These are phyloP conservation scores for Venturia aucupariae DNA, from an alignment of 2,329 filamentous ascomycete genomes.

Conservation along the genomic window DNA sequence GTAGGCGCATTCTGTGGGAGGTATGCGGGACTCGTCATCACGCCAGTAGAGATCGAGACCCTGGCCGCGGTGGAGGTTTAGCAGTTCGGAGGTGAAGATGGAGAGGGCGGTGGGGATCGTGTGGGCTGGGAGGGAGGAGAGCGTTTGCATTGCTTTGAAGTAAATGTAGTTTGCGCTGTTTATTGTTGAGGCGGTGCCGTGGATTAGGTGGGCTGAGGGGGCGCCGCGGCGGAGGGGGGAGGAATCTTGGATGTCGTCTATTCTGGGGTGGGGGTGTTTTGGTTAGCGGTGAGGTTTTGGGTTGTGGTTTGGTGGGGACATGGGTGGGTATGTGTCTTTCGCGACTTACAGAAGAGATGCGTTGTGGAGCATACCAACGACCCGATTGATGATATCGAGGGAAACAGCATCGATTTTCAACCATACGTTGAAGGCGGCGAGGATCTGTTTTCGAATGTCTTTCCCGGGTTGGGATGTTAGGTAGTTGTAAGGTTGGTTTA, in stretches of 20 bases:
- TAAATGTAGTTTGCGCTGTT: constrained; percentile 43
- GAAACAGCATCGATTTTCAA: constrained; percentile 61
- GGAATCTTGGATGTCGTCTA: constrained; percentile 43
- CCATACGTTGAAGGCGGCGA: constrained; percentile 72
- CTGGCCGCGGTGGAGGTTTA: constrained; percentile 39
- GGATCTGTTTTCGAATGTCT: constrained; percentile 71
- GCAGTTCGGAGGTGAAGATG: constrained; percentile 29
- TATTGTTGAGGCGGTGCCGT: constrained; percentile 42
- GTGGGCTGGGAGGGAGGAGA: constrained; percentile 22
- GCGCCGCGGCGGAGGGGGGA: constrained; percentile 39
- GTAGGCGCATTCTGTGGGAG: constrained; percentile 38
- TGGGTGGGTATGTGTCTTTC: too few species aligned
- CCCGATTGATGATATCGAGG: constrained; percentile 65
- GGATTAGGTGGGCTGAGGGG: constrained; percentile 41
- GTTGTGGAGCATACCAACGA: constrained; percentile 78
- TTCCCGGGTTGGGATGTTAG: constrained; percentile 70
- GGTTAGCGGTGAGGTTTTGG: too few species aligned
- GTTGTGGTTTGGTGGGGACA: too few species aligned
- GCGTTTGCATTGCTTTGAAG: constrained; percentile 35
- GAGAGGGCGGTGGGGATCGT: constrained; percentile 7
- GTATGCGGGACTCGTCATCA: constrained; percentile 35
- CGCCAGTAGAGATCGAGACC: constrained; percentile 42
- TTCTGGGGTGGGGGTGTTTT: too few species aligned
- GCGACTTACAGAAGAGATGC: constrained; percentile 70
- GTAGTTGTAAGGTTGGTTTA: constrained; percentile 73